Evolutionary conservation across 2,329 filamentous ascomycete genomes (phyloP), one percentile per base, ranked within the genome.

Genomic region (Nigrospora sphaerica): DNA sequence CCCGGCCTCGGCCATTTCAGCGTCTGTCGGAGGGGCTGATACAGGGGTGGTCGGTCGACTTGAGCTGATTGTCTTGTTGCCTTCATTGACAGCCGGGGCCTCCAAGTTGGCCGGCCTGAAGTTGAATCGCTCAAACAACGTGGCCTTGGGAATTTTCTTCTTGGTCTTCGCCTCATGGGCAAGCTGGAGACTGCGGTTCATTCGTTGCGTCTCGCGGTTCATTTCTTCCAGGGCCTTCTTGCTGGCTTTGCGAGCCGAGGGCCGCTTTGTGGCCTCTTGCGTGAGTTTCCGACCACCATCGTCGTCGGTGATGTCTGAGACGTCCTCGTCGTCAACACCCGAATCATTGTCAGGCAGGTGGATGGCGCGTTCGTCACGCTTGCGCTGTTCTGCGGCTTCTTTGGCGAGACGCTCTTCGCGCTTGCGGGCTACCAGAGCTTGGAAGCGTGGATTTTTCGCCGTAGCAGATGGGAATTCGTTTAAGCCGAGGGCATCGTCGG

Each of bases 181-280:
- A 42, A 98, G 77, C 64, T 97, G 92, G 80, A 95, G 87, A 60
- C 86, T 95, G 54, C 93, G 80, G 54, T 81, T 85, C 69, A 98
- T 80, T 31, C 93, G 82, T 69, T 98, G 93, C 1, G 92, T 96
- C 66, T 98, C 93, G 48, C 89, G 81, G 57, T 86, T 86, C 85
- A 98, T 96, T 55, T 97, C 92, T 61, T 96, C 88, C 37, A 96
- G 64, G 0, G 93, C 93, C 67, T 90, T 96, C 70, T 92, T 97
- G 70, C 91, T 92, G 0, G 93, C 91, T 62, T 93, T 95, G 12
- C 93, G 80, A 11, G 80, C 77, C 6, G 89, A 13, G n/a, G 48
- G 48, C 13, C 48, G 84, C 4, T 85, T 81, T 23, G 77, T 69
- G 32, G 75, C 73, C 35, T 78, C 71, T 59, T 91, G 86, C 0